A percentile compares a stretch with the other conserved stretches of the same genome.
Evolutionary conservation across 371 early-diverging fungal species (phyloP).

Genomic region (Mucor ambiguus): DNA sequence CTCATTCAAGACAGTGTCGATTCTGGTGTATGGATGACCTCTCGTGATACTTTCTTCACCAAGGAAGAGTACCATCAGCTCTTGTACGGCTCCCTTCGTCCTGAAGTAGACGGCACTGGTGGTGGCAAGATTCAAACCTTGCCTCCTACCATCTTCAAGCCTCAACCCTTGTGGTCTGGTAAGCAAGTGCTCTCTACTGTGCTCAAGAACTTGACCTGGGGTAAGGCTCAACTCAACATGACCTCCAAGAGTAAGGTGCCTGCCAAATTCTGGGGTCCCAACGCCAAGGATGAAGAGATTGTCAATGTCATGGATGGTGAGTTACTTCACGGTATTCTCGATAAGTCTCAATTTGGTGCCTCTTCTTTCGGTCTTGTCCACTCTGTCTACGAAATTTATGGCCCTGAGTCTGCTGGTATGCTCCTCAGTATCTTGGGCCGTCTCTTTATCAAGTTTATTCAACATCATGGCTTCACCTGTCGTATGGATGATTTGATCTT

Average conservation of each 20-base stretch:
- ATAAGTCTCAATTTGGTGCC: conserved; percentile 98
- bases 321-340: conserved; percentile 95
- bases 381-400: conserved; percentile 96
- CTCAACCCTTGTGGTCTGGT: conserved; percentile 94
- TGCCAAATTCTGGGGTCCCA: conserved; percentile 90
- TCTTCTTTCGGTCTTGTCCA: conserved; percentile 96
- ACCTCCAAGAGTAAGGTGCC: conserved; percentile 88
- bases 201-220: conserved; percentile 67
- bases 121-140: conserved; percentile 78
- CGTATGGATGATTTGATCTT: conserved; percentile 99
- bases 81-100: conserved; percentile 85
- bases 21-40: conserved; percentile 94
- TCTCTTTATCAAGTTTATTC: conserved; percentile 94
- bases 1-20: conserved; percentile 99
- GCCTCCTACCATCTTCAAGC: conserved; percentile 89
- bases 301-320: conserved; percentile 90
- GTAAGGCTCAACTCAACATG: conserved; percentile 80
- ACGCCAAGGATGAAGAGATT: conserved; percentile 86
- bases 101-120: conserved; percentile 70
- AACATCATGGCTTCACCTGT: conserved; percentile 93
- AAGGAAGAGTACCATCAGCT: conserved; percentile 94
- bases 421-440: conserved; percentile 94
- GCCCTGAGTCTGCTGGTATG: conserved; percentile 89
- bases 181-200: conserved; percentile 97
- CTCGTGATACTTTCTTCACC: conserved; percentile 89